Conservation (phyloP, 2,329 filamentous ascomycete species). For the Zasmidium angulare region DNA sequence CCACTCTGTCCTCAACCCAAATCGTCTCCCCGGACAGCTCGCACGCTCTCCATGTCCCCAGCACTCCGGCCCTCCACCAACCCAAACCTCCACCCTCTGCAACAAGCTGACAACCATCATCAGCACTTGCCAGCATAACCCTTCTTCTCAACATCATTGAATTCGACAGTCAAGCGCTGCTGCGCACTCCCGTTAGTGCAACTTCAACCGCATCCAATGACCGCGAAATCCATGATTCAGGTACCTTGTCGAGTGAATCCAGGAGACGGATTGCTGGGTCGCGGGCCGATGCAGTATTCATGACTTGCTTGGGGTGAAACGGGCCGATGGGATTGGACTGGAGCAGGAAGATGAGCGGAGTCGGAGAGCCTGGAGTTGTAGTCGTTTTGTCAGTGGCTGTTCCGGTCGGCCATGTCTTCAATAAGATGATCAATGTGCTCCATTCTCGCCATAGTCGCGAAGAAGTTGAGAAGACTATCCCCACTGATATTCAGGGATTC, state of each 20-base stretch:
- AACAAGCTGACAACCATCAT: background rate
- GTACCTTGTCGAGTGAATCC: background rate
- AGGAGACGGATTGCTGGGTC: background rate
- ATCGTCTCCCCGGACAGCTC: too few relatives aligned
- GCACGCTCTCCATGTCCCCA: too few relatives aligned
- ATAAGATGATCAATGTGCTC: background rate
- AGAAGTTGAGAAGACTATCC: too few relatives aligned
- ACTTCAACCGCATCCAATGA: background rate
- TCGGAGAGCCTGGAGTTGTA: too few relatives aligned
- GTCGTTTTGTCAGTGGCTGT: too few relatives aligned
- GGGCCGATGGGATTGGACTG: background rate
- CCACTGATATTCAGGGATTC: too few relatives aligned
- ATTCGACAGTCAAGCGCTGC: conserved; percentile 1
- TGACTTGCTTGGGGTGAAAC: background rate
- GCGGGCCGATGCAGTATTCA: background rate
- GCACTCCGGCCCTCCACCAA: too few relatives aligned
- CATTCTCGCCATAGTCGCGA: background rate
- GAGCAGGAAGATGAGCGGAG: background rate
- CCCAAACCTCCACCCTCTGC: too few relatives aligned
- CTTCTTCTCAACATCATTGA: background rate
- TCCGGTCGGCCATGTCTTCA: too few relatives aligned
- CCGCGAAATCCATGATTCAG: background rate
- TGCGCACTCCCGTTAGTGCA: conserved; percentile 1
- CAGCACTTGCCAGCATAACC: background rate
- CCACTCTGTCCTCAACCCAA: too few relatives aligned